A percentile compares a stretch with the other conserved stretches of the same genome.
phyloP scores from a whole-genome alignment of 2,329 filamentous ascomycete species.

The Penicillium sp. region DNA sequence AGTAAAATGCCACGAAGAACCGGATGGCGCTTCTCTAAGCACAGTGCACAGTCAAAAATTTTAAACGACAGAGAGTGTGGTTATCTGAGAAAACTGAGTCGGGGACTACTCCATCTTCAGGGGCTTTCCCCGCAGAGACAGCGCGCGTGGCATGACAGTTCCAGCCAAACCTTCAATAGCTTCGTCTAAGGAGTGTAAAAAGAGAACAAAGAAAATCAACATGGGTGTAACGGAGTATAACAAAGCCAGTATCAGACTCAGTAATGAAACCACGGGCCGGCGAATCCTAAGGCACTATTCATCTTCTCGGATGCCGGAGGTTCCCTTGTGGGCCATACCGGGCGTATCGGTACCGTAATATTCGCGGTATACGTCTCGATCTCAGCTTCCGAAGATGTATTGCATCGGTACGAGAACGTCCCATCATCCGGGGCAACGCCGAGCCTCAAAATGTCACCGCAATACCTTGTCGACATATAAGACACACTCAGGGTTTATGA shows the following conservation, averaged over 20 bases:
- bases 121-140: neutral
- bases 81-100: neutral
- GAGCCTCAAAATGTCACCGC: too few relatives aligned
- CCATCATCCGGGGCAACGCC: neutral
- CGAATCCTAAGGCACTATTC: neutral
- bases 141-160: neutral
- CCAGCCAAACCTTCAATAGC: neutral
- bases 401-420: neutral
- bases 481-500: neutral
- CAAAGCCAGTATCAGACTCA: neutral
- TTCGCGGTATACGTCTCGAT: neutral
- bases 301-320: neutral
- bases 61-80: too few relatives aligned
- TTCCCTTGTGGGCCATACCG: neutral
- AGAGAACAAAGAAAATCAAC: neutral
- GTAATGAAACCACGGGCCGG: neutral
- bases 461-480: neutral
- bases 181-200: neutral
- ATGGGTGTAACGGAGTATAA: neutral
- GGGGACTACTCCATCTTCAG: neutral
- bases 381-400: neutral
- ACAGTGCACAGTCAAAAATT: neutral
- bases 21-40: too few relatives aligned
- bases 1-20: too few relatives aligned
- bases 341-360: neutral